Evolutionary conservation across 192 early-diverging fungal genomes (phyloP), one percentile per base, ranked within the genome.

Genomic region (Cladochytrium replicatum): DNA sequence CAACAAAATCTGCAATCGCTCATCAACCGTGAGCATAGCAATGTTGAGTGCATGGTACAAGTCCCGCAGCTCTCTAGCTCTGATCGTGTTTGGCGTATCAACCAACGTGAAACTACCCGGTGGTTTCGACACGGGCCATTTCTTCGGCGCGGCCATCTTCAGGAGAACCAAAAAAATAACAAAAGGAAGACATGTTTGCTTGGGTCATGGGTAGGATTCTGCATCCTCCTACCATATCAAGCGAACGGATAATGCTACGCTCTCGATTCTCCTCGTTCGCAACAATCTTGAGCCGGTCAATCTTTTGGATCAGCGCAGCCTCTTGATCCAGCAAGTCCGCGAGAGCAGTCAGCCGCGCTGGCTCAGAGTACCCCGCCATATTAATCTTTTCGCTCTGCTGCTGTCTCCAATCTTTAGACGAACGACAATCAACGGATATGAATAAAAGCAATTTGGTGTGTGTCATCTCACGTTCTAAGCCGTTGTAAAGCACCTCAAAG

Each of bases 321-420:
- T 78, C 76, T 43, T 78, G 74, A 49, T 78, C 75, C 43, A 78
- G 43, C 32, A 78, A 46, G 43, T 74, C 68, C 9, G 75, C 75
- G 15, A 78, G 57, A 3, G 74, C 74, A 2, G 75, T 66, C 13
- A 78, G 54, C 22, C 76, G 46, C 5, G 68, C 69, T 0, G 74
- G 69, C 28, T 77, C 67, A 2, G 65, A 69, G 46, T 69, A 65
- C 29, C 62, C 50, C 17, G 67, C 47, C 27, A 30, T 59, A 41
- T 78, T 77, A 57, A 78, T 78, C 40, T 57, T 64, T 1, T 26
- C 30, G 25, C 70, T 78, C 61, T 78, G 70, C 24, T 76, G 69
- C 29, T 55, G 45, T 29, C 73, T 52, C 75, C 75, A 78, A n/a
- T 56, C 71, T 76, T 28, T 52, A 15, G 26, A 8, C 29, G 1